Base-by-base conservation (phyloP, 176 grass and related monocot species). In the Typha latifolia region DNA sequence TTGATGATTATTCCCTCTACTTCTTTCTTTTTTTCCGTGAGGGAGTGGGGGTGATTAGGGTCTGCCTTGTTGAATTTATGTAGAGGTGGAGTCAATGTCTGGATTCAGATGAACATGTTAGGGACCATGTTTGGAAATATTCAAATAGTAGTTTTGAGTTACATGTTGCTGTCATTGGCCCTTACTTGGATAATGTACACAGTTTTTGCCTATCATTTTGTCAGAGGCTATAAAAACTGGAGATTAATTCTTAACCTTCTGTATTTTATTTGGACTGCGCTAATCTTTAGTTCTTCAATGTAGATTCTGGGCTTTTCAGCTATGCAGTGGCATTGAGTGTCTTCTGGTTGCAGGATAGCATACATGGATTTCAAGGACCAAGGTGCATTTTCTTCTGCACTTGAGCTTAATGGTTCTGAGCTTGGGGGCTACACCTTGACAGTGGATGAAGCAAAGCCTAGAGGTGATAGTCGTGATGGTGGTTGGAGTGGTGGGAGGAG, bases 331-430 rank as follows among this genome's bases (percentile, higher is more conserved):
- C 47, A 10, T 12, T 21, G 2, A 67, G 2, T 67, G 37, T 32
- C 7, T 47, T 47, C 47, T 47, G 5, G 61, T 49, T 80, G 48
- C 78, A 97, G 93, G 61, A 86, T 91, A 9, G 93, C 93, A 47
- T 97, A 89, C 78, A 62, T 97, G 12, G 93, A 97, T 79, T 89
- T 97, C 5, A 48, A 47, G 1, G 88, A 82, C 3, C 68, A 83
- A 61, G 69, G 72, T 12, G 74, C 79, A 3, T 69, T 82, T 10
- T 77, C 63, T 1, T 79, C 82, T 62, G 88, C 85, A 3, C 26
- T 91, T 49, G 83, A 89, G 48, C 85, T 91, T 14, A 82, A 61
- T 65, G 93, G 85, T 13, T 72, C 85, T 49, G 80, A 96, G 19
- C 71, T 96, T 77, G 85, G 73, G 3, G 86, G 81, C 3, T 75